Percentiles rank a stretch among this genome's conserved stretches.
Evolutionary conservation across 1,284 basidiomycete genomes (phyloP).

Genomic region (Boletus mariae): DNA sequence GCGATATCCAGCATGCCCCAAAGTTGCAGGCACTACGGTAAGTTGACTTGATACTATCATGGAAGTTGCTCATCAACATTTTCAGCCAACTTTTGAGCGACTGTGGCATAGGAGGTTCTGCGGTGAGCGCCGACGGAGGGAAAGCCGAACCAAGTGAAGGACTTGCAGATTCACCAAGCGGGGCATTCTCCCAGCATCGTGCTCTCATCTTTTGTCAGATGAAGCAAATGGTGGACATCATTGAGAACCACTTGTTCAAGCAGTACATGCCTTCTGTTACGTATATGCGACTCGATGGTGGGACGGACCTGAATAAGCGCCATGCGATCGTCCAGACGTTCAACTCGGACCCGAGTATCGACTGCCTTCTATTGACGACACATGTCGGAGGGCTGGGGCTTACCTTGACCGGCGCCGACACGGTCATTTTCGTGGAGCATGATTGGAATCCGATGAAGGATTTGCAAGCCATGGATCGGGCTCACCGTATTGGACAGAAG

Average conservation of each 20-base stretch:
- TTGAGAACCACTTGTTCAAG: constrained; percentile 92
- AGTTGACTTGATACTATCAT: constrained; percentile 24
- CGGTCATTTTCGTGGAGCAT: constrained; percentile 99
- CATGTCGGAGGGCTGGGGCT: constrained; percentile 96
- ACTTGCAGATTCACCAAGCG: constrained; percentile 48
- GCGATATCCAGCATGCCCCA: constrained; percentile 88
- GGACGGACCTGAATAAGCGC: constrained; percentile 84
- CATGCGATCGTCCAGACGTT: constrained; percentile 98
- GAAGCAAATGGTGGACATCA: constrained; percentile 98
- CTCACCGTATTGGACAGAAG: constrained; percentile 97
- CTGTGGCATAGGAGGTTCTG: constrained; percentile 83
- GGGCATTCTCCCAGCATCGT: constrained; percentile 87
- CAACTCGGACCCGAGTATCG: constrained; percentile 96
- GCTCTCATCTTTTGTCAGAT: constrained; percentile 99
- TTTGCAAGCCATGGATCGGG: constrained; percentile 98
- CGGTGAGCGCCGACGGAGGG: constrained; percentile 43
- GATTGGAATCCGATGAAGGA: constrained; percentile 99
- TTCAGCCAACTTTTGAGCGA: constrained; percentile 87
- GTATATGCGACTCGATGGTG: constrained; percentile 96
- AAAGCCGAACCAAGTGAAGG: constrained; percentile 65
- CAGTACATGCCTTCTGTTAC: constrained; percentile 91
- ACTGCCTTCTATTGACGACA: constrained; percentile 93
- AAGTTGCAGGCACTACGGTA: constrained; percentile 90
- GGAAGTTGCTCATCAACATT: constrained; percentile 5
- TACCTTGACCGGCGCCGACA: constrained; percentile 97